phyloP scores from a whole-genome alignment of 176 grass and related monocot genomes.

The Oryza australiensis region DNA sequence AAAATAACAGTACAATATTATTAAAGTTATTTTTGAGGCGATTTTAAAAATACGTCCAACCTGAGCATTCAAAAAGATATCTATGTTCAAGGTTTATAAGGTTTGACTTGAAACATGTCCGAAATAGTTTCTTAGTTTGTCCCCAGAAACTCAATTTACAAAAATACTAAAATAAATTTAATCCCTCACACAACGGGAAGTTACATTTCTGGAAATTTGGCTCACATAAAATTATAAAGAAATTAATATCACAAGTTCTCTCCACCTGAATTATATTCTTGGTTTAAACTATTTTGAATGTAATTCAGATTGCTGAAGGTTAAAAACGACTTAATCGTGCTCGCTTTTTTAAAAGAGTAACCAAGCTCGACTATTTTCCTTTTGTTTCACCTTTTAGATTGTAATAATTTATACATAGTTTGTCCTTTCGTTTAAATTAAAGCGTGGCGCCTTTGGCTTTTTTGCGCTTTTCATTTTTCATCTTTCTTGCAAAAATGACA shows the following conservation, averaged over 20 bases:
- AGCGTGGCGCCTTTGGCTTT: conserved; percentile 9
- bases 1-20: not conserved
- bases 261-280: not conserved
- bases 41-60: too few species aligned
- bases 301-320: not conserved
- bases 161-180: too few species aligned
- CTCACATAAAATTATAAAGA: not conserved
- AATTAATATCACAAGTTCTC: not conserved
- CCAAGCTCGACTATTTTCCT: conserved; percentile 12
- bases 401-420: conserved; percentile 13
- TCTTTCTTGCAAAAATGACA: conserved; percentile 21
- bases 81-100: too few species aligned
- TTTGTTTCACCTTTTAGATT: conserved; percentile 29
- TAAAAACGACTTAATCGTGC: conserved; percentile 14
- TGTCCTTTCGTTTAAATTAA: conserved; percentile 1
- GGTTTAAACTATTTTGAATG: not conserved
- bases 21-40: too few species aligned
- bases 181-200: too few species aligned
- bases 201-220: too few species aligned
- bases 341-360: not conserved
- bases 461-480: conserved; percentile 12
- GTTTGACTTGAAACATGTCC: too few species aligned
- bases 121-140: too few species aligned
- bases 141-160: too few species aligned
- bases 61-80: too few species aligned